Evolutionary conservation across 768 basidiomycete genomes (phyloP), one percentile per base, ranked within the genome.

Genomic region (Trametes punicea): DNA sequence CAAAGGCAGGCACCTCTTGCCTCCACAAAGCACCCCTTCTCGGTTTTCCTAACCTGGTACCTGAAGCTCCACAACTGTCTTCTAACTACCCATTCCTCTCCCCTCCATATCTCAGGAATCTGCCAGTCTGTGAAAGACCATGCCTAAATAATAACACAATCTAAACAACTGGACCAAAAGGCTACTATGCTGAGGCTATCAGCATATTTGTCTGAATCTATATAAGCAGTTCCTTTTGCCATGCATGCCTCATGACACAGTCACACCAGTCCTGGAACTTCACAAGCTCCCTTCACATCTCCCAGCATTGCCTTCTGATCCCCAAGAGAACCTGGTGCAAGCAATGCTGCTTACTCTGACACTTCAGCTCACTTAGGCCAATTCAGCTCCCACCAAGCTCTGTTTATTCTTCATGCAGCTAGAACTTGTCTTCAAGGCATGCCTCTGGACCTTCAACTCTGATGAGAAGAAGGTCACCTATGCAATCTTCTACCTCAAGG

Each of bases 381-480:
- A 21, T 23, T 26, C 21, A 25, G 53, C 45, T 11, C 31, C 53
- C 13, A 39, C 27, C 45, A 55, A 55, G 30, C 53, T 55, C 46
- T 27, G 36, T 27, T 39, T 31, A 13, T 55, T 55, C 45, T 55
- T 55, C 20, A 25, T 27, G 25, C 53, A 55, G 45, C 29, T 46
- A 20, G 53, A 55, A n/a, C 53, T 50, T 2, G 51, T 52, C 10
- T 52, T 52, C 27, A 51, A 42, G 36, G 40, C 51, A 11, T n/a
- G 41, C 29, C 51, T 41, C 23, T 10, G 36, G 34, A 51, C 38
- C 3, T 52, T 52, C 21, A 26, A 44, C 20, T 20, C 51, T 21
- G 30, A 52, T 15, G 41, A 52, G 27, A 52, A 52, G 51, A 52
- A 52, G 33, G 51, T 51, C 50, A 40, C 50, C 15, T 51, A 51